Percentiles rank a stretch among this genome's conserved stretches.
Evolutionary conservation across 192 early-diverging fungal genomes (phyloP).

Genomic region (Coemansia javaensis): DNA sequence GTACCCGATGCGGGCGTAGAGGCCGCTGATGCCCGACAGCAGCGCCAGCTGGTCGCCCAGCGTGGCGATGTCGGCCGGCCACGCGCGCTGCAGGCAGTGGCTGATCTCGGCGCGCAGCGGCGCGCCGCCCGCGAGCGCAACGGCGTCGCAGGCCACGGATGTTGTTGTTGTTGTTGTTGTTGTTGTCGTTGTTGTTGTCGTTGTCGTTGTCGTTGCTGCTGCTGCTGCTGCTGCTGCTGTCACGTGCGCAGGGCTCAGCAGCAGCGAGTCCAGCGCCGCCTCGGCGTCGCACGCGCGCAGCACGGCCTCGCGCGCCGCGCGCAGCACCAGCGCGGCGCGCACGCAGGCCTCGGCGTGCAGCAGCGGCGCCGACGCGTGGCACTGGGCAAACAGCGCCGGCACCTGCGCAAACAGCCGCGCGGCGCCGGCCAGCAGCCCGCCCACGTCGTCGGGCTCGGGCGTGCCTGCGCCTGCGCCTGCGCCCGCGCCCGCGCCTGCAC

Average conservation of each 20-base stretch:
- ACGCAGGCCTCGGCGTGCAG: conserved; percentile 45
- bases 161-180: too few species aligned
- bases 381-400: conserved; percentile 35
- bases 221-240: too few species aligned
- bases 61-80: conserved; percentile 18
- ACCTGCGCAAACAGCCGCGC: conserved; percentile 26
- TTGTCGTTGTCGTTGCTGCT: too few species aligned
- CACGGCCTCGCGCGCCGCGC: conserved; percentile 23
- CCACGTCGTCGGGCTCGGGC: not conserved
- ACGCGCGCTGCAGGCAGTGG: conserved; percentile 38
- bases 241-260: too few species aligned
- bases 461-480: not conserved
- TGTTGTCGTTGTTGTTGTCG: too few species aligned
- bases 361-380: conserved; percentile 39
- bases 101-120: conserved; percentile 18
- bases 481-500: too few species aligned
- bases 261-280: conserved; percentile 16
- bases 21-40: conserved; percentile 18
- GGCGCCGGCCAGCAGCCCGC: not conserved
- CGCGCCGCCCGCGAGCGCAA: conserved; percentile 12
- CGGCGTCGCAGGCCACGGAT: conserved; percentile 16
- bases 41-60: conserved; percentile 38
- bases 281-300: conserved; percentile 17
- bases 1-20: conserved; percentile 27
- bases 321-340: conserved; percentile 38